Evolutionary conservation across 805 yeast species (phyloP).

Genomic region (Teunomyces barrocoloradensis): DNA sequence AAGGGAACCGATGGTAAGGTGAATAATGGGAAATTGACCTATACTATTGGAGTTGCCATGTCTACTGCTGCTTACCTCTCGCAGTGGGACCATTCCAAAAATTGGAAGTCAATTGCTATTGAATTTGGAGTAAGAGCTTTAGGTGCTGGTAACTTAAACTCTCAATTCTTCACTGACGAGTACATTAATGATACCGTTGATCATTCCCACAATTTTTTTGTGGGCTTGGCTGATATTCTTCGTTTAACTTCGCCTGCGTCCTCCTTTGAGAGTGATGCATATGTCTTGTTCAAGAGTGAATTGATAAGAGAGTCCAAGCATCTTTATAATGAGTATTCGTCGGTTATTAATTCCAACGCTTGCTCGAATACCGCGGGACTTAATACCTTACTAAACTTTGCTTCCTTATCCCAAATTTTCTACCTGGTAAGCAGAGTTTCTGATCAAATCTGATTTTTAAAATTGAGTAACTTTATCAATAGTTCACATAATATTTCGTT

Average conservation of each 20-base stretch:
- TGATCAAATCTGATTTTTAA: constrained; percentile 3
- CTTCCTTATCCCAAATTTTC: constrained; percentile 19
- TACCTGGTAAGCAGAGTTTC: constrained; percentile 14
- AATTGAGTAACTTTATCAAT: not conserved
- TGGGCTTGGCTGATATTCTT: constrained; percentile 22
- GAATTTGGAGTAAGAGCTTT: constrained; percentile 8
- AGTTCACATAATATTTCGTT: constrained; percentile 14
- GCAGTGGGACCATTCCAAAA: constrained; percentile 11
- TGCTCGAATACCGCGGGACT: constrained; percentile 6
- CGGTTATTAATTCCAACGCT: constrained; percentile 6
- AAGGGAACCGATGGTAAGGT: constrained; percentile 11
- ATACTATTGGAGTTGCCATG: constrained; percentile 23
- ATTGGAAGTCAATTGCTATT: constrained; percentile 18
- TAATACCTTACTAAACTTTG: constrained; percentile 14
- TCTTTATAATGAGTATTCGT: constrained; percentile 14
- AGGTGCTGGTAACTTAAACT: constrained; percentile 11
- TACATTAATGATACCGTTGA: constrained; percentile 22
- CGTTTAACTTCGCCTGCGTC: constrained; percentile 12
- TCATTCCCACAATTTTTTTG: constrained; percentile 20
- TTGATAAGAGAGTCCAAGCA: constrained; percentile 20
- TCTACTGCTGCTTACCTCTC: constrained; percentile 19
- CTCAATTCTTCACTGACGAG: constrained; percentile 20
- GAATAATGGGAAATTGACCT: constrained; percentile 27
- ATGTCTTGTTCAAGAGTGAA: constrained; percentile 14
- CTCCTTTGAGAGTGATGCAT: constrained; percentile 16